Percentiles rank a stretch among this genome's conserved stretches.
Evolutionary conservation across 306 rosid genomes (phyloP).

Genomic region (Macrotyloma uniflorum): DNA sequence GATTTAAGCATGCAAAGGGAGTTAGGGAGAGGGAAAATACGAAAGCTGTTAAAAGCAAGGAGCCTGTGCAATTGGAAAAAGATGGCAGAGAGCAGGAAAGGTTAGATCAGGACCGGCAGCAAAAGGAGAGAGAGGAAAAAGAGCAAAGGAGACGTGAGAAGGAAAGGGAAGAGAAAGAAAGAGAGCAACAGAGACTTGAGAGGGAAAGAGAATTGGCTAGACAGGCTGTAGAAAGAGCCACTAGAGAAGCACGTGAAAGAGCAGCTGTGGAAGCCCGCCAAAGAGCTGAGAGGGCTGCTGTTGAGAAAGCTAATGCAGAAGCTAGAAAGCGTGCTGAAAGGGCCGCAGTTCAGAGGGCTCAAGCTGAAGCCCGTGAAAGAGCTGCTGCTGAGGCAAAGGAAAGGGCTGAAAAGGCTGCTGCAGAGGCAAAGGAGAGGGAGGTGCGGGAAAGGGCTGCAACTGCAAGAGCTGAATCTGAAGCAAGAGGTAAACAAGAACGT

Average conservation of each 20-base stretch:
- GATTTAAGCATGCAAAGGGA: conserved; percentile 86
- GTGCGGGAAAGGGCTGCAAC: conserved; percentile 49
- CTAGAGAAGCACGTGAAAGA: conserved; percentile 98
- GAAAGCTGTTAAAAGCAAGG: conserved; percentile 70
- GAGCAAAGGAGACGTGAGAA: conserved; percentile 61
- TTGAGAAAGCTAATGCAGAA: conserved; percentile 83
- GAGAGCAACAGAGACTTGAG: conserved; percentile 71
- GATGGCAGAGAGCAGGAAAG: conserved; percentile 70
- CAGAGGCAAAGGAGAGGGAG: conserved; percentile 63
- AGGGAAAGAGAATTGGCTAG: conserved; percentile 76
- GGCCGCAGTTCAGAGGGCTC: conserved; percentile 93
- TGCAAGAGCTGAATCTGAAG: conserved; percentile 65
- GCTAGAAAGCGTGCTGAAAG: conserved; percentile 94
- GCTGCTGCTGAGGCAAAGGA: conserved; percentile 90
- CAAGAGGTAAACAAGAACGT: conserved; percentile 76
- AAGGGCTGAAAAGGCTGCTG: conserved; percentile 88
- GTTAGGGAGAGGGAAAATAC: conserved; percentile 86
- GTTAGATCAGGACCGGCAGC: conserved; percentile 63
- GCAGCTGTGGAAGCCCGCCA: conserved; percentile 83
- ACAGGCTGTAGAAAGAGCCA: conserved; percentile 98
- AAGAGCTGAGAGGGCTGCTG: conserved; percentile 91
- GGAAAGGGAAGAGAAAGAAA: conserved; percentile 71
- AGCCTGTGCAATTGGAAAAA: conserved; percentile 63
- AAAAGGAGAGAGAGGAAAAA: conserved; percentile 75
- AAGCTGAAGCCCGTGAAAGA: conserved; percentile 95